Evolutionary conservation across 2,329 filamentous ascomycete genomes (phyloP), one percentile per base, ranked within the genome.

Genomic region (Pseudonectria buxi): DNA sequence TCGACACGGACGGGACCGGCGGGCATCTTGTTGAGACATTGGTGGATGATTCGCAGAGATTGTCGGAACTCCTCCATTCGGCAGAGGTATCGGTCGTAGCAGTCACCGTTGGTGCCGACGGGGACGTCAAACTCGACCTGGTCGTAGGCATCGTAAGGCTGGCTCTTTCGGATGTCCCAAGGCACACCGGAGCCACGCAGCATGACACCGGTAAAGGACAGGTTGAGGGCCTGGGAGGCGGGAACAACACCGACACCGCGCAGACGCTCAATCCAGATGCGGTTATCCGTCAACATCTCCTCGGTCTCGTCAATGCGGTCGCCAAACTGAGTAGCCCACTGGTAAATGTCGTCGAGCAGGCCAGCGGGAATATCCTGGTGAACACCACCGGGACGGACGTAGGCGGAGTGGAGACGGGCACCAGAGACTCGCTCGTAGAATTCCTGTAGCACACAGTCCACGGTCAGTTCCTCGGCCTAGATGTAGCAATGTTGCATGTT

Each of bases 61-160:
- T 98, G 94, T 49, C 92, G 81, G 79, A 98, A 98, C 69, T 98
- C 92, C 67, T 96, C 90, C 90, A 98, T 98, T 56, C 92, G 86
- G 79, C 89, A 95, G 45, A 98, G 78, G 62, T 98, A 98, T 56
- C 92, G 84, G 68, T 98, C 92, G 69, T 98, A 98, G 76, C 92
- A 98, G 73, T 98, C 92, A 51, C 92, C 92, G 60, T 96, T 94
- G 51, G 89, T 76, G 55, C 92, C 92, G 26, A 98, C 92, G 25
- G 94, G 92, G 3, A 98, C 86, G 56, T 98, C 92, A 55, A 98
- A 98, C 54, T 98, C 94, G 40, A 98, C 92, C 68, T 95, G 76
- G 66, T 89, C 92, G 61, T 98, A 98, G 40, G 92, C 92, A 54
- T 98, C 92, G 61, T 98, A 98, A 7, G 92, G 92, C 65, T 92